Evolutionary conservation across 2,329 filamentous ascomycete species (phyloP).

Genomic region (Cercospora zeae-maydis): DNA sequence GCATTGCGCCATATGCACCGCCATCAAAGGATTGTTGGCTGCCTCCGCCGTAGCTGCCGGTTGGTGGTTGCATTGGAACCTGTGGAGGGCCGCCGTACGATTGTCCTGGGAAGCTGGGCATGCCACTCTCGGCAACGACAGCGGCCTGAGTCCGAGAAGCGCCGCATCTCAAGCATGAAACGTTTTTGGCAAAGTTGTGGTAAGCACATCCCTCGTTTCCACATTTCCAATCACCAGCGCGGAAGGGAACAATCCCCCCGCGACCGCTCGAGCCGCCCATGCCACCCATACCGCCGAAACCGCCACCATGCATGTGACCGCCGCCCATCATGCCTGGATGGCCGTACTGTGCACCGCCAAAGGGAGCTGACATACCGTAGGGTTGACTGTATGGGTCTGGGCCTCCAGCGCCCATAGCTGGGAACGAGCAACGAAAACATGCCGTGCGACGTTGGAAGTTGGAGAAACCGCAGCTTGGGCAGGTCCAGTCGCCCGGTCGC

Average conservation of each 20-base stretch:
- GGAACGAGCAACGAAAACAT: conserved; percentile 98
- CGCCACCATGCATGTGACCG: conserved; percentile 58
- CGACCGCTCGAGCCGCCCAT: conserved; percentile 57
- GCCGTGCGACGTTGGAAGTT: conserved; percentile 98
- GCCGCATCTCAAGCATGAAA: conserved; percentile 93
- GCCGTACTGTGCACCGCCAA: conserved; percentile 42
- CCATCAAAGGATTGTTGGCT: conserved; percentile 11
- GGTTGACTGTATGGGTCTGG: conserved; percentile 55
- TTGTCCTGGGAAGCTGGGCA: conserved; percentile 47
- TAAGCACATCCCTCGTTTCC: conserved; percentile 96
- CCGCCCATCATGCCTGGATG: conserved; percentile 80
- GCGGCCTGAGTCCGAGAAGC: conserved; percentile 90
- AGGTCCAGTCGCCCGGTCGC: conserved; percentile 97
- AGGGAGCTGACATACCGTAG: conserved; percentile 45
- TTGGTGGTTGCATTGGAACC: conserved; percentile 65
- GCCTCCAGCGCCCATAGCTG: conserved; percentile 73
- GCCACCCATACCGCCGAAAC: conserved; percentile 50
- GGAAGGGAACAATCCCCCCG: conserved; percentile 81
- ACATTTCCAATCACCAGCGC: conserved; percentile 98
- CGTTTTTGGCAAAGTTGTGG: conserved; percentile 99
- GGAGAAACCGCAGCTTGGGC: conserved; percentile 96
- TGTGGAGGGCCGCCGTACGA: conserved; percentile 67
- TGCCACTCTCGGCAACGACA: conserved; percentile 83
- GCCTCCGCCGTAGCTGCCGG: conserved; percentile 66
- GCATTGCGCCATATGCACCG: conserved; percentile 48